Evolutionary conservation across 2,329 filamentous ascomycete genomes (phyloP).

Genomic region (Talaromyces sp.): DNA sequence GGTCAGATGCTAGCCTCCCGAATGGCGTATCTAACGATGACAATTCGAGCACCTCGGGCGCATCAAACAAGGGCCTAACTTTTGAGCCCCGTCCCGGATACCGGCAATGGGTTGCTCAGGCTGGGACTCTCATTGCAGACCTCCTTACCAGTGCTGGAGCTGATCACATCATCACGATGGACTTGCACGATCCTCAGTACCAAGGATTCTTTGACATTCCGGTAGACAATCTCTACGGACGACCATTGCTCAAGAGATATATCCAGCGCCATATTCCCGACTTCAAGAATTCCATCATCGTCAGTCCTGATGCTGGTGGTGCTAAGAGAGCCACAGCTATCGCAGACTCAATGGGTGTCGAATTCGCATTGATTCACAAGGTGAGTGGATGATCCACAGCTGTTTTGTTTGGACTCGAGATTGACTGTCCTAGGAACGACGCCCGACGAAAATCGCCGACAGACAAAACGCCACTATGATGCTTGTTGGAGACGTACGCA

Average conservation of each 20-base stretch:
- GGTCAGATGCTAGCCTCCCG: constrained; percentile 22
- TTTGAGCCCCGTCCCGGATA: constrained; percentile 86
- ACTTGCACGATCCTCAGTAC: constrained; percentile 92
- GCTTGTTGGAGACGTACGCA: constrained; percentile 79
- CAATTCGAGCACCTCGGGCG: constrained; percentile 53
- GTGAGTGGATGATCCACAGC: constrained; percentile 41
- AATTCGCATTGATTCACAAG: constrained; percentile 98
- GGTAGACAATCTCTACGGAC: constrained; percentile 89
- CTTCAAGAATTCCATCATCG: constrained; percentile 80
- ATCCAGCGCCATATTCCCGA: constrained; percentile 77
- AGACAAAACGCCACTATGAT: constrained; percentile 82
- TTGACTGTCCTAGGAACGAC: constrained; percentile 60
- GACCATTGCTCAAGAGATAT: constrained; percentile 53
- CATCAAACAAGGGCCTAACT: constrained; percentile 43
- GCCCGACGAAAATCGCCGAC: constrained; percentile 79
- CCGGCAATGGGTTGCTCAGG: constrained; percentile 97
- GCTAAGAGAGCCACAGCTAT: constrained; percentile 95
- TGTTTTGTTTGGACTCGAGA: background rate
- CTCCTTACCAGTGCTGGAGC: constrained; percentile 91
- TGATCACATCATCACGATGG: constrained; percentile 97
- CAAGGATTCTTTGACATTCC: constrained; percentile 99
- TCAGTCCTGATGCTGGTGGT: constrained; percentile 92
- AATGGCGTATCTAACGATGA: constrained; percentile 40
- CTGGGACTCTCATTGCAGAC: constrained; percentile 89
- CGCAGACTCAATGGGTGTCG: constrained; percentile 85